Evolutionary conservation across 768 basidiomycete genomes (phyloP), one percentile per base, ranked within the genome.

Genomic region (Astraeus odoratus): DNA sequence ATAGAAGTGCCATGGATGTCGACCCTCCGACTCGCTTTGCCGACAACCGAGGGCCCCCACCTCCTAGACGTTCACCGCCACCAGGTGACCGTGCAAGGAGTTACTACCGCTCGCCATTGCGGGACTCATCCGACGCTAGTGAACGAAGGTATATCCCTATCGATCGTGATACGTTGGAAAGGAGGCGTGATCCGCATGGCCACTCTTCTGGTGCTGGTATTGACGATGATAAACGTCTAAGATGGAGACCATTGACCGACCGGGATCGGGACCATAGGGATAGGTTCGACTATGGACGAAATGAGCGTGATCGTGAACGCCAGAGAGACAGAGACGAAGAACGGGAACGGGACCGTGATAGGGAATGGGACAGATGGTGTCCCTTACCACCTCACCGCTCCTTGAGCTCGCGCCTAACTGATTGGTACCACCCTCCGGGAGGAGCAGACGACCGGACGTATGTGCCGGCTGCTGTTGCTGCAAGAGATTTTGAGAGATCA

Each of bases 261-360:
- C 56, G 54, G 39, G 59, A 61, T 15, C 56, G 54, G 39, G 68
- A 70, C 7, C 19, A 39, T 13, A 57, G 64, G 49, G 65, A 71
- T 10, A 59, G 70, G 27, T 68, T 64, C 45, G 71, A 72, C 5
- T 63, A 69, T 26, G 43, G 5, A 51, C 54, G 16, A 36, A 20
- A 12, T 6, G 68, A 69, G 2, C 55, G 67, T 9, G 55, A 53
- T 1, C 50, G 51, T 10, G 53, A 54, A 20, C 40, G 46, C 2
- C 41, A 47, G 22, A 63, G 63, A 8, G 55, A 59, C 1, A 56
- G 63, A 25, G 54, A 57, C 41, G 53, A 59, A 39, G 58, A 22
- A 2, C 42, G 63, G 6, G 74, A 73, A 72, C 70, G 68, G 26
- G 56, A 62, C n/a, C 65, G 70, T 8, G 65, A 67, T 15, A 67